Percentiles rank a stretch among this genome's conserved stretches.
These are phyloP conservation scores for Coemansia asiatica DNA, from an alignment of 192 early-diverging fungal genomes.

Conservation along the genomic window DNA sequence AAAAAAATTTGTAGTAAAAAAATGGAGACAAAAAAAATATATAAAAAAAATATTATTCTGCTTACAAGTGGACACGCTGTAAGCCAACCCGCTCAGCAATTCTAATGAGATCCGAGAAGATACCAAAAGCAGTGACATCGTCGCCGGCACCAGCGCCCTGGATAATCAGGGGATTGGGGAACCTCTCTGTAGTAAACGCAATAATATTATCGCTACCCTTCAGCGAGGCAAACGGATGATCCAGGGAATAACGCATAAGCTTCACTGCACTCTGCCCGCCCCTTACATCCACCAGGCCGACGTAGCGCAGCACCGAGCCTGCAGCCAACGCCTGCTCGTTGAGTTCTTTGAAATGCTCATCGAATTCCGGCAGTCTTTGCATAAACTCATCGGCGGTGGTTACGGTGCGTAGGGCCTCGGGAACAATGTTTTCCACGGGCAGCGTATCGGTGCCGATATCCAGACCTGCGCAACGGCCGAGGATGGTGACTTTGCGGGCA, in stretches of 20 bases:
- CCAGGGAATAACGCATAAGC: conserved; percentile 73
- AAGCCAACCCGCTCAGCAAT: conserved; percentile 65
- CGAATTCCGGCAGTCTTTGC: conserved; percentile 76
- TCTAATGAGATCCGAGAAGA: conserved; percentile 91
- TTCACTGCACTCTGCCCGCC: conserved; percentile 73
- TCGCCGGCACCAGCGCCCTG: conserved; percentile 96
- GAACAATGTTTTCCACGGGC: conserved; percentile 95
- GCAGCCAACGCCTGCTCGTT: conserved; percentile 74
- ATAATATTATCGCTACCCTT: conserved; percentile 99
- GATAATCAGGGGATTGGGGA: conserved; percentile 93
- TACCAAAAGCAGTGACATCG: conserved; percentile 97
- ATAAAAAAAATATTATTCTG: too few species aligned
- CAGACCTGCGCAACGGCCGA: conserved; percentile 86
- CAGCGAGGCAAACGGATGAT: conserved; percentile 93
- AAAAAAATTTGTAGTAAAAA: too few species aligned
- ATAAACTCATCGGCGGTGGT: conserved; percentile 82
- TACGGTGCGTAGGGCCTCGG: conserved; percentile 72
- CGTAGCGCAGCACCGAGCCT: conserved; percentile 86
- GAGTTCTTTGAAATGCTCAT: conserved; percentile 79
- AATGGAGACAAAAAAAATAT: too few species aligned
- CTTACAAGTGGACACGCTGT: neutral
- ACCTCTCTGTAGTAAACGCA: conserved; percentile 90
- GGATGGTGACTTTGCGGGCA: conserved; percentile 91
- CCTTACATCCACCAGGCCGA: conserved; percentile 80
- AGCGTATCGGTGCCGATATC: conserved; percentile 74